phyloP scores from a whole-genome alignment of 441 rosid genomes.

The Sinapis alba region DNA sequence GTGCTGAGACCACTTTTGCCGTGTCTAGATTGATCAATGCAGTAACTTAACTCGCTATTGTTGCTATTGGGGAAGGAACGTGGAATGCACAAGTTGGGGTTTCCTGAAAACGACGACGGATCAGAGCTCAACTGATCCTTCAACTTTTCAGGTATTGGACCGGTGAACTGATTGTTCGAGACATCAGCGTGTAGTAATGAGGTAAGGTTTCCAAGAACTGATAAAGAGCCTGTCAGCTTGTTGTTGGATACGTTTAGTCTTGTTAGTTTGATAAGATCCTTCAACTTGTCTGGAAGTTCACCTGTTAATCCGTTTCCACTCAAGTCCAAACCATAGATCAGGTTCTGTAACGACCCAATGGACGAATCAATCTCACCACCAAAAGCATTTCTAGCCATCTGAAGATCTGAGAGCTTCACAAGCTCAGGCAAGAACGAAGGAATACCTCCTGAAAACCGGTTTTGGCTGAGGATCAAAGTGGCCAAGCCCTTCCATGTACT shows the following conservation, averaged over 20 bases:
- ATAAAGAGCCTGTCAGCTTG: slow-evolving; percentile 63
- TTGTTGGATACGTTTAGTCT: slow-evolving; percentile 70
- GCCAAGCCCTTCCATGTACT: slow-evolving; percentile 54
- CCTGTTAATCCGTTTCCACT: slow-evolving; percentile 65
- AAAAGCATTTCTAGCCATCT: slow-evolving; percentile 63
- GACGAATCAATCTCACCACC: slow-evolving; percentile 72
- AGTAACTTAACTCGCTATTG: slow-evolving; percentile 44
- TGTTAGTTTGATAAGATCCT: slow-evolving; percentile 48
- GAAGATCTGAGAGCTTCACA: slow-evolving; percentile 52
- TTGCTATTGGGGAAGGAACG: slow-evolving; percentile 39
- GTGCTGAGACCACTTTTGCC: slow-evolving; percentile 40
- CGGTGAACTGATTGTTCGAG: slow-evolving; percentile 65
- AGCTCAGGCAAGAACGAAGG: slow-evolving; percentile 60
- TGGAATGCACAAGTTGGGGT: slow-evolving; percentile 60
- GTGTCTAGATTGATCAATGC: slow-evolving; percentile 37
- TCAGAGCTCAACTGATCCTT: slow-evolving; percentile 44
- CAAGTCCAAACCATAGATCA: slow-evolving; percentile 65
- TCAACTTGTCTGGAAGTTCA: slow-evolving; percentile 54
- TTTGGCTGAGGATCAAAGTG: slow-evolving; percentile 57
- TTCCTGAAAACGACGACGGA: slow-evolving; percentile 59
- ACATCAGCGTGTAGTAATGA: slow-evolving; percentile 53
- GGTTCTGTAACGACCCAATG: slow-evolving; percentile 50
- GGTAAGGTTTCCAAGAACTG: slow-evolving; percentile 43
- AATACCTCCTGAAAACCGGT: slow-evolving; percentile 68
- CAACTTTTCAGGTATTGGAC: slow-evolving; percentile 65